Evolutionary conservation across 352 stramenopile genomes (phyloP).

Genomic region (Stramenopiles sp.): DNA sequence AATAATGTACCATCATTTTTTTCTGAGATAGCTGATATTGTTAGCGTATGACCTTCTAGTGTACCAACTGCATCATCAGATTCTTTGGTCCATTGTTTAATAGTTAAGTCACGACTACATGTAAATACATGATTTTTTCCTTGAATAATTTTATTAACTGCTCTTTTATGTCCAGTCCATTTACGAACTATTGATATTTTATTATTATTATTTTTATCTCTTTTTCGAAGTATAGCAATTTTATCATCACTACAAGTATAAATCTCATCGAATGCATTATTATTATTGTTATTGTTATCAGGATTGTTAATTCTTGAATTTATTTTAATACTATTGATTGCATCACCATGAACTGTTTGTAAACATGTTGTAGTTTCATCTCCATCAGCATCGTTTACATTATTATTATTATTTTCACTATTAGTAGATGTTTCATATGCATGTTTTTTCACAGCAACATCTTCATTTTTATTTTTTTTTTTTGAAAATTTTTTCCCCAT

Average conservation of each 20-base stretch:
- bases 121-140: neutral
- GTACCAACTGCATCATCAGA: neutral
- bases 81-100: neutral
- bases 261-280: too few relatives aligned
- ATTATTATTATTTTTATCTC: neutral
- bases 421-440: neutral
- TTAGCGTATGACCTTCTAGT: conserved; percentile 11
- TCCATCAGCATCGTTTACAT: neutral
- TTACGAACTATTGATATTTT: neutral
- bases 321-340: neutral
- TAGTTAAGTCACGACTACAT: neutral
- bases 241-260: neutral
- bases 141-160: conserved; percentile 2
- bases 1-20: conserved; percentile 31
- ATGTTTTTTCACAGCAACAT: neutral
- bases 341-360: neutral
- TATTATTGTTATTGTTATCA: too few relatives aligned
- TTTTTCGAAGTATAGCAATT: neutral
- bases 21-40: conserved; percentile 9
- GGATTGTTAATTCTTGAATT: too few relatives aligned
- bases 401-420: too few relatives aligned
- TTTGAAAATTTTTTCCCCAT: neutral
- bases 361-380: neutral
- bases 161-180: neutral
- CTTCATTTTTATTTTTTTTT: neutral